phyloP scores from a whole-genome alignment of 345 rosid species.

The Eucalyptus polybractea region DNA sequence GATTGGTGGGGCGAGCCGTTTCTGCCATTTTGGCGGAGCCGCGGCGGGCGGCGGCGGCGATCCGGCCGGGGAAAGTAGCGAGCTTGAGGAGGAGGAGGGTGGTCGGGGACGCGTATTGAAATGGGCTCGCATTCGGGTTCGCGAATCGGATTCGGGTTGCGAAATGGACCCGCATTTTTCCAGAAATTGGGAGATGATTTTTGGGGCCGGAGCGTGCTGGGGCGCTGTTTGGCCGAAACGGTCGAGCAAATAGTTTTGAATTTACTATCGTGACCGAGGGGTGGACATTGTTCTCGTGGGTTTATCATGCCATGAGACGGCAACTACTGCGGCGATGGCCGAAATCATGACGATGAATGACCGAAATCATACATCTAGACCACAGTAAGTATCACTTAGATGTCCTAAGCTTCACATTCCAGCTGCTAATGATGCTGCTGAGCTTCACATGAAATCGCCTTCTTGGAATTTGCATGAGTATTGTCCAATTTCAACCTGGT shows the following conservation, averaged over 20 bases:
- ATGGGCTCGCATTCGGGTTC: too few species aligned
- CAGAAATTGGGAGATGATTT: too few species aligned
- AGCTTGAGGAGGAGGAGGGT: neutral
- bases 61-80: neutral
- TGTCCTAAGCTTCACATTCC: too few species aligned
- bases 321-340: accelerated
- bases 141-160: too few species aligned
- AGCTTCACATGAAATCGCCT: neutral
- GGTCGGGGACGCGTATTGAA: too few species aligned
- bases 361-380: neutral
- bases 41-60: neutral
- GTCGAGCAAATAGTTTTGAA: too few species aligned
- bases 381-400: neutral
- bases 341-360: too few species aligned
- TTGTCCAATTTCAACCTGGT: neutral
- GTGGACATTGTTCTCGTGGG: neutral
- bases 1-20: neutral
- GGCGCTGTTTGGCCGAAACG: too few species aligned
- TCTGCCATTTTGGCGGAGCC: neutral
- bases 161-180: too few species aligned
- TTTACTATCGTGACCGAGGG: neutral
- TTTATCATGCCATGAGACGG: too few species aligned
- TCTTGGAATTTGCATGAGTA: neutral
- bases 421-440: neutral
- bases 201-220: too few species aligned